phyloP scores from a whole-genome alignment of 106 monocot genomes.

The Acorus calamus region DNA sequence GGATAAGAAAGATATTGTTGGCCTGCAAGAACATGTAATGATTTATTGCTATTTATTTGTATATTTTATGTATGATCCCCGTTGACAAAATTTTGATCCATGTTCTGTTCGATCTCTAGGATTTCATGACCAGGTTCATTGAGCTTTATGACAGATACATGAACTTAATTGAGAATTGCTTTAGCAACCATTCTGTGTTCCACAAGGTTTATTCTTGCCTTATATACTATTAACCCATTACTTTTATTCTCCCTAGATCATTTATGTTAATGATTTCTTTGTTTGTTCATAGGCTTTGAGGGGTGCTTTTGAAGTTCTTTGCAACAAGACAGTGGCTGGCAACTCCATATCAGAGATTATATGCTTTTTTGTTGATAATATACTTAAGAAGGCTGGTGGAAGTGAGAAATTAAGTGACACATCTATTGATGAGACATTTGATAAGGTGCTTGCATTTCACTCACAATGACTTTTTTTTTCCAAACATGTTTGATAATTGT shows the following conservation, averaged over 20 bases:
- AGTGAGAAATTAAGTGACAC: slow-evolving; percentile 73
- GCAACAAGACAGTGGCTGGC: slow-evolving; percentile 65
- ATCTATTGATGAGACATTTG: slow-evolving; percentile 68
- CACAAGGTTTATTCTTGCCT: slow-evolving; percentile 39
- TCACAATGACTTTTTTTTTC: too few relatives aligned
- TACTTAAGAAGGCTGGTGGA: slow-evolving; percentile 55
- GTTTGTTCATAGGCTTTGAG: slow-evolving; percentile 35
- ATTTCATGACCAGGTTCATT: slow-evolving; percentile 63
- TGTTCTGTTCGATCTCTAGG: slow-evolving; percentile 15
- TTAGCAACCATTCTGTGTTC: slow-evolving; percentile 59
- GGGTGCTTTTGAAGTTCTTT: slow-evolving; percentile 74
- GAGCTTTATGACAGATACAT: slow-evolving; percentile 69
- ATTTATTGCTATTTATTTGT: too few relatives aligned
- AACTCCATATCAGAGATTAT: slow-evolving; percentile 53
- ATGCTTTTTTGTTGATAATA: slow-evolving; percentile 67
- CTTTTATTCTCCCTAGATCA: background rate
- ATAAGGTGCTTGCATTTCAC: slow-evolving; percentile 20
- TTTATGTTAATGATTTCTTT: background rate
- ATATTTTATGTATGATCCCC: too few relatives aligned
- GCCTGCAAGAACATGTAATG: slow-evolving; percentile 52
- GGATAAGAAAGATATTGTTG: slow-evolving; percentile 66
- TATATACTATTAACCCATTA: too few relatives aligned
- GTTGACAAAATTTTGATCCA: background rate
- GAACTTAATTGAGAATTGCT: slow-evolving; percentile 51
- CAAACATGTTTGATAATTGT: too few relatives aligned